Evolutionary conservation across 176 grass and related monocot genomes (phyloP), one percentile per base, ranked within the genome.

Genomic region (Musa acuminata): DNA sequence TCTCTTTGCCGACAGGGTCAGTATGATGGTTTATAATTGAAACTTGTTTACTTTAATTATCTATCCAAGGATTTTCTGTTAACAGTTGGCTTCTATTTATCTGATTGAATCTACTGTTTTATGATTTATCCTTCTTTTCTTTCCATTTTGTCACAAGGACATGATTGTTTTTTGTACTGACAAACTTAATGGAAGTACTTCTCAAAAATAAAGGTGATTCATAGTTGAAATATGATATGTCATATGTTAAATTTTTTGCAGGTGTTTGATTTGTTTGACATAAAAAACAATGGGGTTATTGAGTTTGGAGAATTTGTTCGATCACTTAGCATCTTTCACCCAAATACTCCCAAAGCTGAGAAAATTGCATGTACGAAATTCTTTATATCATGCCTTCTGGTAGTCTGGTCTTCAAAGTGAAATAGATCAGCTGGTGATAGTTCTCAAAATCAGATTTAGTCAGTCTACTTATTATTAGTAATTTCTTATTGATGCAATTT

Each of bases 191-290:
- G 35, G 35, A 43, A 13, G 11, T 67, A 6, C 21, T 67, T 67
- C 23, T 12, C 3, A 67, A 67, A 67, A 4, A 2, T 67, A 11
- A 43, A 67, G 5, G 25, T 67, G 2, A 67, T 43, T 6, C 12
- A 16, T 43, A 1, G 26, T 11, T 29, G 23, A 67, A 43, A 67
- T 67, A 9, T 67, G 3, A 25, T 35, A 7, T 8, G 5, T 13
- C 9, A 8, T n/a, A 25, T 20, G 52, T 58, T 57, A 16, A 72
- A 51, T 52, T 2, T 64, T 63, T 64, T 69, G 11, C 48, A 86
- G 84, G 75, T 86, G 26, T 86, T 86, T 79, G 84, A 82, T 53
- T 78, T 86, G 79, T 86, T 86, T 78, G 84, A 86, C 51, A 86
- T 75, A 58, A 86, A 86, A 48, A 60, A 74, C 60, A 82, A 82